Conservation (phyloP, 2,329 filamentous ascomycete genomes). For the Tolypocladium nubicola region DNA sequence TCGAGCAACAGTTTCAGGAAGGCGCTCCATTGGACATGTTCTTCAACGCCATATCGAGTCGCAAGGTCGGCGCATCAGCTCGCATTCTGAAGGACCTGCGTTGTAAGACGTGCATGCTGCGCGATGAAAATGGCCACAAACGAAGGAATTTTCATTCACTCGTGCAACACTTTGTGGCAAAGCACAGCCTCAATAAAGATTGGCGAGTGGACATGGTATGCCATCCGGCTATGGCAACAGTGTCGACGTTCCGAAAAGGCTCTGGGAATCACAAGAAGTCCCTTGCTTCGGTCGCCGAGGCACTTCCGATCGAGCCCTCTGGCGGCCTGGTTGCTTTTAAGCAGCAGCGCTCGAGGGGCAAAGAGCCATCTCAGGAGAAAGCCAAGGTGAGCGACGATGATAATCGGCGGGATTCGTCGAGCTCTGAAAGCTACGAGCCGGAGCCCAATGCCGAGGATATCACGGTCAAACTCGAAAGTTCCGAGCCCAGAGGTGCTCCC, state of each 20-base stretch:
- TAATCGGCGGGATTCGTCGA: slow-evolving; percentile 11
- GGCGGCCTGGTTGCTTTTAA: not conserved
- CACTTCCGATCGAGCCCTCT: slow-evolving; percentile 18
- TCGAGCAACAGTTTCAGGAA: slow-evolving; percentile 45
- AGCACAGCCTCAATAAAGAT: slow-evolving; percentile 24
- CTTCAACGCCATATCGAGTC: slow-evolving; percentile 45
- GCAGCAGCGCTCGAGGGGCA: not conserved
- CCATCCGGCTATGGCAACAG: slow-evolving; percentile 21
- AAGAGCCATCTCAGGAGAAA: not conserved
- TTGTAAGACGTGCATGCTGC: slow-evolving; percentile 41
- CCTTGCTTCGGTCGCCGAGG: slow-evolving; percentile 23
- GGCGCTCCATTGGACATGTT: slow-evolving; percentile 48
- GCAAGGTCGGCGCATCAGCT: slow-evolving; percentile 45
- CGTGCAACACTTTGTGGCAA: slow-evolving; percentile 44
- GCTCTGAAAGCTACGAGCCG: not conserved
- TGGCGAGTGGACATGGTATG: slow-evolving; percentile 38
- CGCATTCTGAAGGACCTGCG: slow-evolving; percentile 41
- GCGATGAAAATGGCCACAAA: not conserved
- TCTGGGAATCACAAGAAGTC: slow-evolving; percentile 20
- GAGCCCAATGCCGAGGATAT: not conserved
- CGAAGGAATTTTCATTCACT: slow-evolving; percentile 44
- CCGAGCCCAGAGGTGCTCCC: not conserved
- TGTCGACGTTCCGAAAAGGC: slow-evolving; percentile 17
- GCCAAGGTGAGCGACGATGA: not conserved
- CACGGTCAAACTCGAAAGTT: not conserved